phyloP scores from a whole-genome alignment of 371 early-diverging fungal species.

The Circinella minor region DNA sequence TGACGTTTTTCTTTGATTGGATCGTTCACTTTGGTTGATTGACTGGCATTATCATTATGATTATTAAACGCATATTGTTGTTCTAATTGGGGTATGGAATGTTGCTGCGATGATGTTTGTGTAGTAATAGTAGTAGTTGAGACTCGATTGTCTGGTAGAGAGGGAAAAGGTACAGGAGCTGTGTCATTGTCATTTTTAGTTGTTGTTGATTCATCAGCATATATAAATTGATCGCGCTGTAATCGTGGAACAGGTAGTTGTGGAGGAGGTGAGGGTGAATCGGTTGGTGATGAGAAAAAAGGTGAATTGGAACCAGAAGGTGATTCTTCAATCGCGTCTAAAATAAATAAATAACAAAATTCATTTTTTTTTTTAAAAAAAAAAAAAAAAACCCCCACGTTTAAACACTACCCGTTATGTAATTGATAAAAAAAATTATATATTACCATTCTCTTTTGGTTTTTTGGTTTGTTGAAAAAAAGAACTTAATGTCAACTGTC shows the following conservation, averaged over 20 bases:
- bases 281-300: background rate
- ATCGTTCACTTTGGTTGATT: constrained; percentile 9
- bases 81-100: background rate
- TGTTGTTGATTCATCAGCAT: background rate
- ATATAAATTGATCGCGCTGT: background rate
- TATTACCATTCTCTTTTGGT: constrained; percentile 4
- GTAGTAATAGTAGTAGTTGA: too few relatives aligned
- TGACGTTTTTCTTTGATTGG: constrained; percentile 20
- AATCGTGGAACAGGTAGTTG: background rate
- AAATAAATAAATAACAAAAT: too few relatives aligned
- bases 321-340: background rate
- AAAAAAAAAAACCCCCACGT: too few relatives aligned
- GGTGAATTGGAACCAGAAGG: background rate
- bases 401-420: too few relatives aligned
- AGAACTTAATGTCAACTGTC: constrained; percentile 31
- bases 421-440: too few relatives aligned
- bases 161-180: background rate
- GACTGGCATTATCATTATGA: background rate
- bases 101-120: background rate
- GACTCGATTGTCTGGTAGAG: background rate
- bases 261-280: background rate
- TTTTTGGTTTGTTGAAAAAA: constrained; percentile 22
- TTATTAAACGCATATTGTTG: constrained; percentile 7
- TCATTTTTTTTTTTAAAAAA: too few relatives aligned
- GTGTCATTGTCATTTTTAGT: background rate